phyloP scores from a whole-genome alignment of 2,329 filamentous ascomycete species.

The Cladophialophora psammophila region DNA sequence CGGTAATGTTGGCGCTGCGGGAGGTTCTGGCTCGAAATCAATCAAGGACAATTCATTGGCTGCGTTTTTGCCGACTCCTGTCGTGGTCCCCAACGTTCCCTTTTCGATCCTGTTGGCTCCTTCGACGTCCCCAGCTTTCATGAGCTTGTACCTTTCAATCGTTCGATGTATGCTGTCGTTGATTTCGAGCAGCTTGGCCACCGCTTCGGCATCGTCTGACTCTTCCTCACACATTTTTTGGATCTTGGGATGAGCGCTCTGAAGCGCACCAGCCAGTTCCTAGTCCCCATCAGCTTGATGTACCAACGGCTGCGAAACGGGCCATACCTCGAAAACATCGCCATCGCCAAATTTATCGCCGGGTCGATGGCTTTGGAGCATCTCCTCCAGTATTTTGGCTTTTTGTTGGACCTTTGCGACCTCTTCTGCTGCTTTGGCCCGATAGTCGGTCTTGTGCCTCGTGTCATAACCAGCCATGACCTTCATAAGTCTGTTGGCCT shows the following conservation, averaged over 20 bases:
- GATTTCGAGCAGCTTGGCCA: conserved; percentile 93
- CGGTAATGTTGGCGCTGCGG: conserved; percentile 12
- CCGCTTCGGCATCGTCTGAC: conserved; percentile 93
- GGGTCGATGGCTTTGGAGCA: conserved; percentile 80
- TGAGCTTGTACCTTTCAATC: conserved; percentile 90
- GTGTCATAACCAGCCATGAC: conserved; percentile 98
- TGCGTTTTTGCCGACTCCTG: conserved; percentile 69
- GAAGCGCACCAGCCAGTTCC: conserved; percentile 86
- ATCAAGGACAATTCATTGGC: conserved; percentile 89
- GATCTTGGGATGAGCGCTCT: conserved; percentile 96
- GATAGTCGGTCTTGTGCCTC: conserved; percentile 93
- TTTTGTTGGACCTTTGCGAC: conserved; percentile 96
- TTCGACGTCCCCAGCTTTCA: conserved; percentile 93
- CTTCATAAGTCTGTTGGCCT: conserved; percentile 98
- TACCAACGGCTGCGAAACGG: conserved; percentile 34
- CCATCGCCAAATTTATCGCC: conserved; percentile 79
- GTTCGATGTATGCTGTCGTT: conserved; percentile 99
- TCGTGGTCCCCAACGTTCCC: conserved; percentile 75
- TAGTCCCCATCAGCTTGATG: conserved; percentile 46
- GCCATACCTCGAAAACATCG: conserved; percentile 70
- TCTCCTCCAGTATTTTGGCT: conserved; percentile 88
- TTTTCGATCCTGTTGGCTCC: conserved; percentile 82
- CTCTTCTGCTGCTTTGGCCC: conserved; percentile 95
- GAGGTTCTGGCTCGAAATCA: conserved; percentile 75
- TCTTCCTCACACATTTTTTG: conserved; percentile 99